These are phyloP conservation scores for Takashimella tepidaria DNA, from an alignment of 1,284 basidiomycete species.

Conservation along the genomic window DNA sequence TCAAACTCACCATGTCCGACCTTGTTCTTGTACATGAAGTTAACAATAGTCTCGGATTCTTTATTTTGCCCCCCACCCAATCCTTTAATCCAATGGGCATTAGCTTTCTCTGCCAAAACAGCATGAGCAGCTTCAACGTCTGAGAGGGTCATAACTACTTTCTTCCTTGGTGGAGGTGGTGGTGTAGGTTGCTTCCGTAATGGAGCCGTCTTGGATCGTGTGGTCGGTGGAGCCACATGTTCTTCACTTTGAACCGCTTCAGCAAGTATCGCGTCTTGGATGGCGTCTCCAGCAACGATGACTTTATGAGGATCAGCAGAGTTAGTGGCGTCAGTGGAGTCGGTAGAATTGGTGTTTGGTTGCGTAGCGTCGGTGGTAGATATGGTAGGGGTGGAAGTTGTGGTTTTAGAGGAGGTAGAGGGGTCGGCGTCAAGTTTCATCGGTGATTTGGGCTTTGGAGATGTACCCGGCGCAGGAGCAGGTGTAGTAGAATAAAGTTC, in stretches of 20 bases:
- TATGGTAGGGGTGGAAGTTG: neutral
- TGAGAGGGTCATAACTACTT: constrained; percentile 41
- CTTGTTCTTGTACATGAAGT: constrained; percentile 47
- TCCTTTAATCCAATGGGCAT: constrained; percentile 45
- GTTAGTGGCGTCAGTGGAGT: neutral
- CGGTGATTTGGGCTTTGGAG: constrained; percentile 6
- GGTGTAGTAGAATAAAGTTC: constrained; percentile 31
- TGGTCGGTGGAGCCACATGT: constrained; percentile 30
- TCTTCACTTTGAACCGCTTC: constrained; percentile 7
- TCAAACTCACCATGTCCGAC: constrained; percentile 44
- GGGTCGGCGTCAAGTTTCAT: neutral
- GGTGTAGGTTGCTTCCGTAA: constrained; percentile 24
- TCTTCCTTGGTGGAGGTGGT: constrained; percentile 18
- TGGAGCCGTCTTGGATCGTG: constrained; percentile 39
- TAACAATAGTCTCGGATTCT: constrained; percentile 45
- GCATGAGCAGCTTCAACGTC: constrained; percentile 39
- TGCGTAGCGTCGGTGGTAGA: too few species aligned
- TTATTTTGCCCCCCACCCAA: constrained; percentile 46
- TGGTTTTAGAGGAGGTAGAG: neutral
- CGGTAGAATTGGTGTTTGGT: neutral
- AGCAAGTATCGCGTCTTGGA: constrained; percentile 1
- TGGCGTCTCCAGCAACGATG: too few species aligned
- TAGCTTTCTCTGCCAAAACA: constrained; percentile 43
- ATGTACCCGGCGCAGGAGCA: constrained; percentile 15
- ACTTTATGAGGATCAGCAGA: too few species aligned